Base-by-base conservation (phyloP, 176 grass and related monocot species). In the Lolium multiflorum region DNA sequence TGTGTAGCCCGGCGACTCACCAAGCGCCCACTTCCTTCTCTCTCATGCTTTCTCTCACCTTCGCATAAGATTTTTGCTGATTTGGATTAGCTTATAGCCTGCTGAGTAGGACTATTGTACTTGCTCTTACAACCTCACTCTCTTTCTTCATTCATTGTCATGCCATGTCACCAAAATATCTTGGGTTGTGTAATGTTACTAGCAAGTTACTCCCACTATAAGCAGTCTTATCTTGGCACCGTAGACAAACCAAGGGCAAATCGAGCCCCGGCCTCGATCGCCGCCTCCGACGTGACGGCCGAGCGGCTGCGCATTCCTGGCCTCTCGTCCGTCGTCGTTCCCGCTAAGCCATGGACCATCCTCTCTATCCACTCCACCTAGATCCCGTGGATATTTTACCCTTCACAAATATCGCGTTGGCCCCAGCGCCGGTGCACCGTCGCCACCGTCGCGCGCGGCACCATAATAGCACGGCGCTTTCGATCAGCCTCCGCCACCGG, bases 391-490 rank as follows among this genome's bases (percentile, higher is more conserved):
- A 89, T 84, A 89, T 87, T 80, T 89, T 54, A 31, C 28, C 46
- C 52, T 6, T 54, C 43, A 77, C 64, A 83, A 88, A 78, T 52
- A 84, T 89, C 74, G 43, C 6, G 43, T 17, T 78, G 10, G 78
- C n/a, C 77, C 13, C n/a, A 67, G 35, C 35, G 15, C 26, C 47
- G 46, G 44, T 6, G 55, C 63, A 78, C 41, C 41, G 41, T 0
- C 73, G 41, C 62, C 52, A 41, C 71, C 86, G 21, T 21, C 85
- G 78, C 68, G 11, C 74, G 10, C 16, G 38, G 76, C 76, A 31
- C 86, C 86, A 89, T 84, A 79, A 84, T 89, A 74, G 20, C 81
- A 84, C 87, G 52, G 17, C 69, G 48, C 79, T 9, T 46, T 58
- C 62, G 62, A 65, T 35, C 82, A 17, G 20, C 16, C 38, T 35